These are phyloP conservation scores for Filosporella fistucella DNA, from an alignment of 495 filamentous ascomycete species.

Conservation along the genomic window DNA sequence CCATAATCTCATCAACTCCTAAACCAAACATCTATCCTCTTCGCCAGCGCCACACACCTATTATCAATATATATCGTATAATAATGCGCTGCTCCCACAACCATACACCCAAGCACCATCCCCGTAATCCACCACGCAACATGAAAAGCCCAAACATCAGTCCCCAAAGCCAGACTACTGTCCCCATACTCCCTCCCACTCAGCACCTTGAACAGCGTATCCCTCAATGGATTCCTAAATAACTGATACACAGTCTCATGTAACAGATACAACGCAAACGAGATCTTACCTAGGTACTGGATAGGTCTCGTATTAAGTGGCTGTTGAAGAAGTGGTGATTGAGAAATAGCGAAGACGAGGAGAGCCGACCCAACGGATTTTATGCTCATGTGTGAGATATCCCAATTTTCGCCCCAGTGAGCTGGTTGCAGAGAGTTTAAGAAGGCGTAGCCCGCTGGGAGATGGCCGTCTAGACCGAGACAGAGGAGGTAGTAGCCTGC, in stretches of 20 bases:
- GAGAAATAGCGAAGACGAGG: background rate
- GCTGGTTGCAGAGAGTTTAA: background rate
- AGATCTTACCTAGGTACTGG: constrained; percentile 19
- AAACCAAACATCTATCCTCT: background rate
- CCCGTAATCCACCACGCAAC: background rate
- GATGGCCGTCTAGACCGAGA: background rate
- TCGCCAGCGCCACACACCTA: background rate
- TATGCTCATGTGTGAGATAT: background rate
- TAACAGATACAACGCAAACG: background rate
- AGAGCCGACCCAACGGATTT: background rate
- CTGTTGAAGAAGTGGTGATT: background rate
- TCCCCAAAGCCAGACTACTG: background rate
- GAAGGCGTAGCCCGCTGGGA: background rate
- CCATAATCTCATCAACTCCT: too few species aligned
- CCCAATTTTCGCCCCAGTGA: background rate
- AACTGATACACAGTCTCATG: background rate
- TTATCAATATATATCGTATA: background rate
- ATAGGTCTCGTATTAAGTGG: background rate
- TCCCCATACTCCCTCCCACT: background rate
- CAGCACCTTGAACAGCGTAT: background rate
- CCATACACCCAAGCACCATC: background rate
- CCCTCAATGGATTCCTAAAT: background rate
- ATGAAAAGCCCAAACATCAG: background rate
- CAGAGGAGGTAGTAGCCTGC: background rate
- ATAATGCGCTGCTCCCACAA: background rate